A percentile compares a stretch with the other conserved stretches of the same genome.
Conservation (phyloP, 1,284 basidiomycete genomes). For the Trametes versicolor region DNA sequence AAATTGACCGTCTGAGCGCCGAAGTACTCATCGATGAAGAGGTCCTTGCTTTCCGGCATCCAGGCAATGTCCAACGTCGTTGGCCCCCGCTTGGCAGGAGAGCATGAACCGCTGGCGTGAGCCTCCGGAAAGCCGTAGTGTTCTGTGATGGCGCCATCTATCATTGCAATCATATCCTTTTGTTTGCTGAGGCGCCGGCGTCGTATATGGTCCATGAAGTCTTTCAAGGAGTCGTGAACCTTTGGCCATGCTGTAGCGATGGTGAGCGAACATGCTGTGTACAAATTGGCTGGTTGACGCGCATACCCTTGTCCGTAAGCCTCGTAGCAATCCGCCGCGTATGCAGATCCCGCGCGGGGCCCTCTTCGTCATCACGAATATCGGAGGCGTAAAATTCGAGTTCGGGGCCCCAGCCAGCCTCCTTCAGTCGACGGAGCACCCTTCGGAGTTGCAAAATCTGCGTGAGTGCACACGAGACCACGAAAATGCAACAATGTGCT, state of each 20-base stretch:
- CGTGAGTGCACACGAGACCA: neutral
- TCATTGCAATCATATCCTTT: neutral
- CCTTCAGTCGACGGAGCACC: neutral
- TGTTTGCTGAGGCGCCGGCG: neutral
- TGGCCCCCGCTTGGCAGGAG: neutral
- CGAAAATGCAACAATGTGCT: neutral
- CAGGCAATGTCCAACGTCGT: neutral
- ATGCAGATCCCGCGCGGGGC: neutral
- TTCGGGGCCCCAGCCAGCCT: conserved; percentile 1
- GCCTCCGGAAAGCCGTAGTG: too few relatives aligned
- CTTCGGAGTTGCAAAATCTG: neutral
- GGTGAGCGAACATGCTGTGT: neutral
- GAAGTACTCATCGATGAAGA: neutral
- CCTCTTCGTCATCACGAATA: neutral
- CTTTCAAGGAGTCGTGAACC: neutral
- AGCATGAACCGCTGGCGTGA: neutral
- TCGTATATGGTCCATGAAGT: neutral
- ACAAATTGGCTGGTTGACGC: neutral
- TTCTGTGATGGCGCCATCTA: neutral
- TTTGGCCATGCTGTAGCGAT: neutral
- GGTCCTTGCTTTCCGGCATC: neutral
- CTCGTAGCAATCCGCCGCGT: neutral
- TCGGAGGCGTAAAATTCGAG: neutral
- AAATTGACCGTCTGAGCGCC: neutral
- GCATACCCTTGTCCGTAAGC: conserved; percentile 4